phyloP scores from a whole-genome alignment of 106 monocot species.

The Triglochin maritima region DNA sequence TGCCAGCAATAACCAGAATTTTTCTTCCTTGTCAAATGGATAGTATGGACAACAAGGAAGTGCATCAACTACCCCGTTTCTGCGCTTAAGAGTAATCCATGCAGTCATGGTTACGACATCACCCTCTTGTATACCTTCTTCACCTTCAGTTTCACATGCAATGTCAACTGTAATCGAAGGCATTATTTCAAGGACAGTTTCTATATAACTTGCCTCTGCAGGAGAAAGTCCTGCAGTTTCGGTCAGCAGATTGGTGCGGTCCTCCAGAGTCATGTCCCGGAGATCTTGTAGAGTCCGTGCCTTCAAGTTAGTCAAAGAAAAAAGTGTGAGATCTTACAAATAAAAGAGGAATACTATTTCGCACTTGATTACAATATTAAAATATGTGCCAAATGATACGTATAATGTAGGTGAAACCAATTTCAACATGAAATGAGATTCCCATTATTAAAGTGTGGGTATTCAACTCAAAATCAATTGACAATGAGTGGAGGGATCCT shows the following conservation, averaged over 20 bases:
- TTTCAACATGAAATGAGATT: no score
- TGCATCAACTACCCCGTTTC: slow-evolving; percentile 54
- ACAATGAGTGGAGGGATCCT: no score
- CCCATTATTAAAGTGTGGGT: no score
- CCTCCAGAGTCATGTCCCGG: slow-evolving; percentile 41
- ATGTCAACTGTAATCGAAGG: slow-evolving; percentile 67
- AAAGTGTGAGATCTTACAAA: no score
- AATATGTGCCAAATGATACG: no score
- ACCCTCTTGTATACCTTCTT: slow-evolving; percentile 93
- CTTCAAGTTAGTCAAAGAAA: slow-evolving; percentile 17
- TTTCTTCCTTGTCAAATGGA: slow-evolving; percentile 93
- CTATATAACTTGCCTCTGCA: slow-evolving; percentile 44
- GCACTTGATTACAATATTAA: no score
- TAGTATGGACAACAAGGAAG: slow-evolving; percentile 70
- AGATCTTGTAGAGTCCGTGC: slow-evolving; percentile 73
- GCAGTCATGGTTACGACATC: slow-evolving; percentile 86
- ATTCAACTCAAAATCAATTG: no score
- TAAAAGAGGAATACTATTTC: no score
- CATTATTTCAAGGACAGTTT: slow-evolving; percentile 68
- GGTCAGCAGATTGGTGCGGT: slow-evolving; percentile 59
- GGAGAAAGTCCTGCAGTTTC: slow-evolving; percentile 55
- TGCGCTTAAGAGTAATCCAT: slow-evolving; percentile 61
- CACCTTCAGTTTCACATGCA: slow-evolving; percentile 86
- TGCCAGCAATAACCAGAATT: slow-evolving; percentile 77
- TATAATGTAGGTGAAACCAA: no score